Evolutionary conservation across 148 eudicot genomes (phyloP).

Genomic region (Spergularia marina): DNA sequence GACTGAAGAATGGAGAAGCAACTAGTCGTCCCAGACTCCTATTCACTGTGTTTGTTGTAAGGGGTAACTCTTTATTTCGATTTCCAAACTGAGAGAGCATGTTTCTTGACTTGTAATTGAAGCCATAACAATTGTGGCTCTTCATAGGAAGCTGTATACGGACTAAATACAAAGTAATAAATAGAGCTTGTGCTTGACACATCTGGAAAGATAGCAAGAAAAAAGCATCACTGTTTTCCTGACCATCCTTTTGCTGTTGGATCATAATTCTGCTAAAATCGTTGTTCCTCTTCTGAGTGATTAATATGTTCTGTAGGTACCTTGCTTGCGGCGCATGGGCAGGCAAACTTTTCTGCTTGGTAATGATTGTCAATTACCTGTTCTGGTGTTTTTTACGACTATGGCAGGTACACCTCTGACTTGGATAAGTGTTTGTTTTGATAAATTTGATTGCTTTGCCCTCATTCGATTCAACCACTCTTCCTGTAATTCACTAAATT

Average conservation of each 20-base stretch:
- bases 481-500: not conserved
- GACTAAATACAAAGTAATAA: too few relatives aligned
- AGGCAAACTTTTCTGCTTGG: slow-evolving; percentile 92
- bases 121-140: too few relatives aligned
- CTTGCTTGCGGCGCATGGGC: slow-evolving; percentile 92
- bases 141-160: too few relatives aligned
- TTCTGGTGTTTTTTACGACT: slow-evolving; percentile 66
- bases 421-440: not conserved
- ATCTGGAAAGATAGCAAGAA: too few relatives aligned
- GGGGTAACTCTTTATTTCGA: too few relatives aligned
- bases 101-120: too few relatives aligned
- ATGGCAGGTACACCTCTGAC: slow-evolving; percentile 51
- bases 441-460: not conserved
- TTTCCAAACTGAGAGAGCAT: too few relatives aligned
- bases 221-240: too few relatives aligned
- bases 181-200: too few relatives aligned
- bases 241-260: not conserved
- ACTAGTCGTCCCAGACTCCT: too few relatives aligned
- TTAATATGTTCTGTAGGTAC: slow-evolving; percentile 46
- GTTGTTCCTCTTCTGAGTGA: slow-evolving; percentile 7
- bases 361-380: slow-evolving; percentile 77
- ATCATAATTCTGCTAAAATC: not conserved
- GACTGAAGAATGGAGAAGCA: too few relatives aligned
- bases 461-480: not conserved
- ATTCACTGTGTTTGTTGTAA: too few relatives aligned